phyloP scores from a whole-genome alignment of 2,329 filamentous ascomycete species.

The Colletotrichum orchidophilum region DNA sequence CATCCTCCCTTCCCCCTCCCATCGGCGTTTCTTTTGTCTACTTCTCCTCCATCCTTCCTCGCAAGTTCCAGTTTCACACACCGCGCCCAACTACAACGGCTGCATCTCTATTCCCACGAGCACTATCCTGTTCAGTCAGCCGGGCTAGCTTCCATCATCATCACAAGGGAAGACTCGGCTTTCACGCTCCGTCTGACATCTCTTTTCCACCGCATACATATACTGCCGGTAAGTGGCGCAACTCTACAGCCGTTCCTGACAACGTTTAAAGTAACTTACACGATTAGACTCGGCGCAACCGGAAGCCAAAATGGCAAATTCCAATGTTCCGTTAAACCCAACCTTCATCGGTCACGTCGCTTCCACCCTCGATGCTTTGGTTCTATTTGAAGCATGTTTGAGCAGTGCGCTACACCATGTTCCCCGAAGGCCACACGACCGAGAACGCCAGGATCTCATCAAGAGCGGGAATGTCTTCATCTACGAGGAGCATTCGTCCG shows the following conservation, averaged over 20 bases:
- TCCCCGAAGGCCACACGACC: slow-evolving; percentile 84
- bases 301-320: slow-evolving; percentile 36
- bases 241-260: neutral
- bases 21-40: neutral
- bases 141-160: neutral
- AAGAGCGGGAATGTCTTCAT: slow-evolving; percentile 88
- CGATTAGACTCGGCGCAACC: slow-evolving; percentile 27
- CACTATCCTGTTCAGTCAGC: neutral
- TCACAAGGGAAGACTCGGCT: neutral
- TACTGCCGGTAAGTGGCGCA: slow-evolving; percentile 26
- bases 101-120: neutral
- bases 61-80: neutral
- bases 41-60: neutral
- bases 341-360: slow-evolving; percentile 75
- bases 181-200: neutral
- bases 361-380: slow-evolving; percentile 79
- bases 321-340: slow-evolving; percentile 61
- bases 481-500: slow-evolving; percentile 89
- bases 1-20: neutral
- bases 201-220: neutral
- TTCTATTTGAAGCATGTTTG: slow-evolving; percentile 83
- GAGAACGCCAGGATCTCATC: slow-evolving; percentile 81
- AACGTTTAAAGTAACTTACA: slow-evolving; percentile 29
- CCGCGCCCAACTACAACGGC: neutral
- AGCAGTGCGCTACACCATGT: slow-evolving; percentile 77